Evolutionary conservation across 352 stramenopile genomes (phyloP), one percentile per base, ranked within the genome.

Genomic region (Pythium myriotylum): DNA sequence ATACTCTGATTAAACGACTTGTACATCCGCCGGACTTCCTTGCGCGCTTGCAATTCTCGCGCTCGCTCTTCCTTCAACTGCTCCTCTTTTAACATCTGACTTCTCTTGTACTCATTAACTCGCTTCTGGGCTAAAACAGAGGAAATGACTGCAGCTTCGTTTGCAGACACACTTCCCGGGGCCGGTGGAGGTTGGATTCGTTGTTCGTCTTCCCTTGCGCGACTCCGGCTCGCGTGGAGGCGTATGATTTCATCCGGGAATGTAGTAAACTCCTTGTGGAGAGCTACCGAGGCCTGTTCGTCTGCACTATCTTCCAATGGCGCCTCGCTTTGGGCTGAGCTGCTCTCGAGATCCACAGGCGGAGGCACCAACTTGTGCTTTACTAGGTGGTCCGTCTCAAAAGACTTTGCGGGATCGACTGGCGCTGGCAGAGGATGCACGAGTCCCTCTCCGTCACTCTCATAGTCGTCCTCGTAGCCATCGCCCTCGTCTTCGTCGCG

Each of bases 11-110:
- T 64, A 49, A 78, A 84, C 16, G 51, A 13, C 12, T 74, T 78
- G 60, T 71, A 73, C n/a, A 67, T 81, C 49, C 50, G 54, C 23
- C 76, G 66, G 22, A 78, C 61, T 70, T 74, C 78, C 59, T 73
- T 72, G 26, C 54, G 23, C 62, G 26, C n/a, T 41, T 54, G 27
- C 14, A 2, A 2, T 10, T 20, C n/a, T 39, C 23, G 42, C 4
- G 59, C 24, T 19, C 45, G 53, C 46, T 69, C 37, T 16, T 37
- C 20, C 26, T 53, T 62, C 19, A 26, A 23, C 2, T 23, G 35
- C 27, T 58, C 45, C 22, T 63, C 16, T 17, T 45, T 49, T 26
- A 59, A 20, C 12, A 29, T 19, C 14, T 60, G 14, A 6, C 33
- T 17, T 29, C 29, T 32, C 5, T 41, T 54, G 17, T 62, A 69